A percentile compares a stretch with the other conserved stretches of the same genome.
phyloP scores from a whole-genome alignment of 805 yeast species.

The Kodamaea neixiangensis region DNA sequence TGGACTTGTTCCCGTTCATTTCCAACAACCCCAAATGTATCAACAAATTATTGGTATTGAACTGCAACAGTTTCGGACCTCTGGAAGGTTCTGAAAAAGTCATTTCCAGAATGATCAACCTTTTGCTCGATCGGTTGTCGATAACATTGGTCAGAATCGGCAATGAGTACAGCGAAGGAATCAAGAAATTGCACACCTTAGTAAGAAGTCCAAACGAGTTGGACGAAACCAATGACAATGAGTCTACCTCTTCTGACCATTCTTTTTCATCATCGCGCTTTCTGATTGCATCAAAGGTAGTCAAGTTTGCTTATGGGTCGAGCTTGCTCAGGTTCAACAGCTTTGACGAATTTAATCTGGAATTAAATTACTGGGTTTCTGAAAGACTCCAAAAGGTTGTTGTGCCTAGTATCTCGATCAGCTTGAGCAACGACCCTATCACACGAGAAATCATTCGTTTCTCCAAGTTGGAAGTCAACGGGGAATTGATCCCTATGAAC shows the following conservation, averaged over 20 bases:
- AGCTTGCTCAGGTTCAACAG: slow-evolving; percentile 19
- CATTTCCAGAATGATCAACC: slow-evolving; percentile 8
- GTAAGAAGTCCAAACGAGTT: slow-evolving; percentile 13
- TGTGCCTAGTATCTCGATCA: slow-evolving; percentile 24
- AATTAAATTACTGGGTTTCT: slow-evolving; percentile 14
- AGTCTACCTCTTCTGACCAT: background rate
- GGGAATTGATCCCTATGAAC: slow-evolving; percentile 18
- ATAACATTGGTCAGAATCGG: slow-evolving; percentile 29
- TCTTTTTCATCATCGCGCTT: background rate
- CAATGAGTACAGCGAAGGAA: slow-evolving; percentile 17
- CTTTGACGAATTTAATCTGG: slow-evolving; percentile 19
- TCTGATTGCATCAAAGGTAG: background rate
- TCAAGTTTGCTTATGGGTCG: slow-evolving; percentile 20
- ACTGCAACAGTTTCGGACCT: slow-evolving; percentile 11
- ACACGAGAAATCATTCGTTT: slow-evolving; percentile 18
- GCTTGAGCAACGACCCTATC: slow-evolving; percentile 15
- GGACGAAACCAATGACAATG: background rate
- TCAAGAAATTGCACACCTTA: slow-evolving; percentile 14
- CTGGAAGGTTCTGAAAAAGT: background rate
- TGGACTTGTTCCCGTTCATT: slow-evolving; percentile 28
- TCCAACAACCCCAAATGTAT: slow-evolving; percentile 12
- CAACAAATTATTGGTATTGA: slow-evolving; percentile 15
- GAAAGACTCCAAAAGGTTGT: slow-evolving; percentile 20
- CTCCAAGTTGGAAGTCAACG: slow-evolving; percentile 25
- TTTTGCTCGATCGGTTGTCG: slow-evolving; percentile 21